These are phyloP conservation scores for Rubroboletus pulcherrimus DNA, from an alignment of 768 basidiomycete genomes.

Conservation along the genomic window DNA sequence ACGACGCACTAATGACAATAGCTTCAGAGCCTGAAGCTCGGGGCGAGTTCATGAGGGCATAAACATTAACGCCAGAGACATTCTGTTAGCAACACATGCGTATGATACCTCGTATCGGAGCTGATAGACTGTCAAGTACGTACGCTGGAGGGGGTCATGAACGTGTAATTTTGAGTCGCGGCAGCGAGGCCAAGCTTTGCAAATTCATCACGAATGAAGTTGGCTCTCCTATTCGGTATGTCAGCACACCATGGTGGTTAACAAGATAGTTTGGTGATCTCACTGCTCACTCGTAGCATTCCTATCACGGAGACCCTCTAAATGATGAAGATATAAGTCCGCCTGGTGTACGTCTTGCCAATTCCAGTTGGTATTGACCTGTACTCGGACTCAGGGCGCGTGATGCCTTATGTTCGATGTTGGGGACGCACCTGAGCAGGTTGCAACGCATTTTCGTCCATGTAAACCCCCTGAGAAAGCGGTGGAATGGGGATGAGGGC, in stretches of 20 bases:
- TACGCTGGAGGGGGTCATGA: conserved; percentile 51
- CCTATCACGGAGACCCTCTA: conserved; percentile 58
- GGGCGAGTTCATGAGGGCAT: conserved; percentile 78
- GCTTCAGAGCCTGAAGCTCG: conserved; percentile 92
- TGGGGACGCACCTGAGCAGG: conserved; percentile 69
- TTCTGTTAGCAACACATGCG: conserved; percentile 36
- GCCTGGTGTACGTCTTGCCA: conserved; percentile 90
- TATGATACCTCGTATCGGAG: not conserved
- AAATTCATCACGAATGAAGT: conserved; percentile 61
- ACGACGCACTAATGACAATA: conserved; percentile 88
- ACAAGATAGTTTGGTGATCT: conserved; percentile 29
- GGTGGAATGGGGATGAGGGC: conserved; percentile 63
- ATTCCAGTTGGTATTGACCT: conserved; percentile 91
- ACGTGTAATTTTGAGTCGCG: conserved; percentile 66
- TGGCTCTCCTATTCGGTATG: conserved; percentile 52
- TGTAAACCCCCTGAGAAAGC: conserved; percentile 69
- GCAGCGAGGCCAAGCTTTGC: conserved; percentile 68
- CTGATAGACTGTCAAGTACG: not conserved
- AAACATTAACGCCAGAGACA: conserved; percentile 71
- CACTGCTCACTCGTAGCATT: conserved; percentile 74
- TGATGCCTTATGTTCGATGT: not conserved
- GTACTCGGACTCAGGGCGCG: conserved; percentile 2
- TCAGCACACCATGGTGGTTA: not conserved
- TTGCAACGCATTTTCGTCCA: conserved; percentile 95
- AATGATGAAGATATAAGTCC: conserved; percentile 69